These are phyloP conservation scores for Backusella westeae DNA, from an alignment of 192 early-diverging fungal genomes.

Conservation along the genomic window DNA sequence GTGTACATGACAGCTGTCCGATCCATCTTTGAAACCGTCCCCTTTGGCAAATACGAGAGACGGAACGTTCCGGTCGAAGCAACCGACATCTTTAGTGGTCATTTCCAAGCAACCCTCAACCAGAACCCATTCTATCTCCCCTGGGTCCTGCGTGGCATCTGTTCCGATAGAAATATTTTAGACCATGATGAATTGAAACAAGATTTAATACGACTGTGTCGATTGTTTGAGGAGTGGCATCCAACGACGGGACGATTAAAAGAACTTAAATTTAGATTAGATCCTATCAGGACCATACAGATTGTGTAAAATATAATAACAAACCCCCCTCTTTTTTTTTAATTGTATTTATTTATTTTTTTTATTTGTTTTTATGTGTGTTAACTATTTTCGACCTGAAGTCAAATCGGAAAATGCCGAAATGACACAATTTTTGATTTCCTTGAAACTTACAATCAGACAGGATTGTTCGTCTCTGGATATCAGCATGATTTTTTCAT, in stretches of 20 bases:
- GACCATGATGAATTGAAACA: slow-evolving; percentile 47
- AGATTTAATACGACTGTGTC: slow-evolving; percentile 66
- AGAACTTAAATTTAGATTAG: slow-evolving; percentile 88
- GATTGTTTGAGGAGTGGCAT: slow-evolving; percentile 79
- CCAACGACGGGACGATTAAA: slow-evolving; percentile 64
- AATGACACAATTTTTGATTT: slow-evolving; percentile 91
- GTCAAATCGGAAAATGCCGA: slow-evolving; percentile 79
- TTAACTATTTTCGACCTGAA: slow-evolving; percentile 31
- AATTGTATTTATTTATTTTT: neutral
- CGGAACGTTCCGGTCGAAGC: neutral
- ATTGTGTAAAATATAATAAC: neutral
- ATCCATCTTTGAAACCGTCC: slow-evolving; percentile 49
- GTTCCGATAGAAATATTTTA: slow-evolving; percentile 62
- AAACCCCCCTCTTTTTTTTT: neutral
- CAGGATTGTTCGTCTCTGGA: slow-evolving; percentile 96
- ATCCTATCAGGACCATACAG: slow-evolving; percentile 65
- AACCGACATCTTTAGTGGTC: neutral
- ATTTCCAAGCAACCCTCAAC: slow-evolving; percentile 61
- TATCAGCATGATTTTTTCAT: slow-evolving; percentile 92
- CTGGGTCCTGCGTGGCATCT: slow-evolving; percentile 86
- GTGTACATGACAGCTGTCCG: slow-evolving; percentile 71
- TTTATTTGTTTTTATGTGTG: slow-evolving; percentile 2
- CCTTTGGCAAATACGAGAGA: slow-evolving; percentile 21
- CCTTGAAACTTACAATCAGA: slow-evolving; percentile 91
- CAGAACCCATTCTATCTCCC: slow-evolving; percentile 91